These are phyloP conservation scores for Solanum microdontum DNA, from an alignment of 257 asterid species.

Conservation along the genomic window DNA sequence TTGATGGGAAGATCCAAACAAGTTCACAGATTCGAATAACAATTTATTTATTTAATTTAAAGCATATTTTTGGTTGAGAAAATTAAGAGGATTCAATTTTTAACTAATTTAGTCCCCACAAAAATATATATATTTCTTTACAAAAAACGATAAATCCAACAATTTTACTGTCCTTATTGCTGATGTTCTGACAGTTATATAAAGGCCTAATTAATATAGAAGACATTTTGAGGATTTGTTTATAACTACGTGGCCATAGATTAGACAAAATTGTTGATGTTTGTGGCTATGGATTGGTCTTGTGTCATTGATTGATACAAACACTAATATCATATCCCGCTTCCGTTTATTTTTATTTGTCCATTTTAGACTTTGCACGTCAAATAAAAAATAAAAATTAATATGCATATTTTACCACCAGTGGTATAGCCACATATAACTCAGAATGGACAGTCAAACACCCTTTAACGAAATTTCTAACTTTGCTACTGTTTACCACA, in stretches of 20 bases:
- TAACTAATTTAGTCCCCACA: background rate
- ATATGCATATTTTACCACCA: background rate
- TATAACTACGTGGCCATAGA: background rate
- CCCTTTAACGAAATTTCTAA: rapidly evolving
- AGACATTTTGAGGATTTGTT: background rate
- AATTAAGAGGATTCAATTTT: background rate
- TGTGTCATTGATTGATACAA: background rate
- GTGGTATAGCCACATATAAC: background rate
- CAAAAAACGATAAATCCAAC: background rate
- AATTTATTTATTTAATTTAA: background rate
- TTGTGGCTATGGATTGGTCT: background rate
- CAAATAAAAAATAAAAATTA: rapidly evolving
- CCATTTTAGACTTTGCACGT: background rate
- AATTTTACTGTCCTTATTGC: background rate
- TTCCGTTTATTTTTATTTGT: too few relatives aligned
- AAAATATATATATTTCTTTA: background rate
- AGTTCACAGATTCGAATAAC: background rate
- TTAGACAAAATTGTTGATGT: background rate
- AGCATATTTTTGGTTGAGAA: background rate
- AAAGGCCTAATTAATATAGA: background rate
- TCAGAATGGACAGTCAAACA: rapidly evolving
- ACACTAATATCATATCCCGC: background rate
- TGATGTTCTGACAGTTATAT: background rate
- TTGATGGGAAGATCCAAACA: background rate
- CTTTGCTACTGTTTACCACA: background rate